Evolutionary conservation across 805 yeast genomes (phyloP).

Genomic region (Yarrowia hollandica): DNA sequence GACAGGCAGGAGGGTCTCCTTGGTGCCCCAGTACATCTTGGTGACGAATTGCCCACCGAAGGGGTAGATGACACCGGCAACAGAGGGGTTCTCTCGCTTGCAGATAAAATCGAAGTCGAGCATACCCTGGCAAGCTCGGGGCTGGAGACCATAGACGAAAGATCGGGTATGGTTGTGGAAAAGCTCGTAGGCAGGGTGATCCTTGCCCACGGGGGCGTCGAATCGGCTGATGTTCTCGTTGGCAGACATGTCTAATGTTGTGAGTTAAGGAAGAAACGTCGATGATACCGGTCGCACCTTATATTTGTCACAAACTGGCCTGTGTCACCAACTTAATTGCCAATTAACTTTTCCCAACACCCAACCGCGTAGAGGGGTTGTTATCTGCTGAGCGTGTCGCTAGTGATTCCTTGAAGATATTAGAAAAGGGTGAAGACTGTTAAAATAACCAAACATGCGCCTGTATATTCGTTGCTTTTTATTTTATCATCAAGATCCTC

Average conservation of each 20-base stretch:
- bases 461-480: no score
- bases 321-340: conserved; percentile 13
- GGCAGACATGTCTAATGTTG: conserved; percentile 33
- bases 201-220: conserved; percentile 38
- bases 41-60: conserved; percentile 50
- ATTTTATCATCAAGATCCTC: no score
- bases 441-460: no score
- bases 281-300: neutral
- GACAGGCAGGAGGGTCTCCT: conserved; percentile 49
- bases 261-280: neutral
- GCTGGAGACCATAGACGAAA: conserved; percentile 49
- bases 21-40: conserved; percentile 53
- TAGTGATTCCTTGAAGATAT: no score
- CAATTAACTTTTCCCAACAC: conserved; percentile 12
- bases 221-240: conserved; percentile 40
- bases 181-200: conserved; percentile 43
- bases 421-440: no score
- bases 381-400: neutral
- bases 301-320: neutral
- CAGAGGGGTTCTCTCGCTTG: conserved; percentile 48
- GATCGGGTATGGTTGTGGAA: conserved; percentile 49
- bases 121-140: conserved; percentile 52
- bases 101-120: conserved; percentile 51
- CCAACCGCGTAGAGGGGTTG: conserved; percentile 15
- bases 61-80: conserved; percentile 51